Evolutionary conservation across 2,329 filamentous ascomycete genomes (phyloP), one percentile per base, ranked within the genome.

Genomic region (Chaetomium olivaceum): DNA sequence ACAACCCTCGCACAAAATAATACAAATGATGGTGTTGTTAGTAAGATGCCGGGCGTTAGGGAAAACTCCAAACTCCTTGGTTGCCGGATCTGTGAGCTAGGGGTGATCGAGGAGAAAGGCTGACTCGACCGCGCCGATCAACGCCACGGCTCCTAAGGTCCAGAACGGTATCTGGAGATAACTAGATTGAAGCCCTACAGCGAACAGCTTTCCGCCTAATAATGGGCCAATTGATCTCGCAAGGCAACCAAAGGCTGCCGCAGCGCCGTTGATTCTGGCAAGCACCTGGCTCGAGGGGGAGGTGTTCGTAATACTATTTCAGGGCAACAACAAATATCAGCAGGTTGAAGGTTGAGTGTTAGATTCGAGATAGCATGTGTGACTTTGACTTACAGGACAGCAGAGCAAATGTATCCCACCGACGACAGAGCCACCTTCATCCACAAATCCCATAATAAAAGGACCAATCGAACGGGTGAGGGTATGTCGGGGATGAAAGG

Each of bases 131-230:
- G 62, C 62, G 1, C 66, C 62, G 0, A 60, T 25, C 50, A 63
- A 33, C 3, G 66, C 62, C 54, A 67, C 66, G 7, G 39, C 56
- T 4, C 55, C 55, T 50, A 67, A n/a, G 1, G 56, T 21, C 66
- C 66, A 67, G 19, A 67, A 67, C 1, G 62, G 59, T 1, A 67
- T 59, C 31, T 67, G 62, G 9, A 65, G 33, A n/a, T 65, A 64
- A 2, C 66, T 55, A 1, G 27, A n/a, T 23, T 54, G 21, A 2
- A 67, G n/a, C 2, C 66, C 66, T 0, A 29, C 14, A 6, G 55
- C 59, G n/a, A 63, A 62, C 3, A 67, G 62, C 59, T 65, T 65
- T 2, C 65, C 66, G n/a, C 21, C 58, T 2, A 67, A 9, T 3
- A 67, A 19, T 8, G 63, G 59, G 6, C 66, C 66, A 4, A 65